Conservation (phyloP, 176 grass and related monocot species). For the Otatea glauca region DNA sequence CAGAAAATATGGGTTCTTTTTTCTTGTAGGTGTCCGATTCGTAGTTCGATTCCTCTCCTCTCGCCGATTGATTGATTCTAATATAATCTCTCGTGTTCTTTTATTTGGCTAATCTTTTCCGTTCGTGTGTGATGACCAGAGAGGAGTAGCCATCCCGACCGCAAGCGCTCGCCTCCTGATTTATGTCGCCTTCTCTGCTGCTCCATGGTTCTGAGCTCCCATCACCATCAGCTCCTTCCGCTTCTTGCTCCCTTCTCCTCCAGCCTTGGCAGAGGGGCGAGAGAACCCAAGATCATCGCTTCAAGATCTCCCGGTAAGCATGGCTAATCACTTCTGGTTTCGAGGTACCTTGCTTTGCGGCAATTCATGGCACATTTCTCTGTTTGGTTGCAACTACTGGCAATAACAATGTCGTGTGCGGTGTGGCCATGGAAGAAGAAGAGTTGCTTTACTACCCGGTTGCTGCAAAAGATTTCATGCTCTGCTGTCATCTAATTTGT, state of each 20-base stretch:
- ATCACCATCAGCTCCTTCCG: constrained; percentile 19
- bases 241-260: constrained; percentile 42
- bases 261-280: constrained; percentile 44
- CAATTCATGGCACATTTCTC: neutral
- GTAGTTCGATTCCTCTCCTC: neutral
- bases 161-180: constrained; percentile 27
- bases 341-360: neutral
- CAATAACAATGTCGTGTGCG: neutral
- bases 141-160: neutral
- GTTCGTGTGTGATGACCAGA: constrained; percentile 5
- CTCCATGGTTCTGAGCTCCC: constrained; percentile 66
- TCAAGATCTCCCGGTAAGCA: constrained; percentile 54
- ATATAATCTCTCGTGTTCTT: constrained; percentile 1
- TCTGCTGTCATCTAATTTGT: neutral
- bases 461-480: neutral
- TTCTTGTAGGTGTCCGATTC: neutral
- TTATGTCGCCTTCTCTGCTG: constrained; percentile 57
- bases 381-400: neutral
- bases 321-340: neutral
- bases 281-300: constrained; percentile 17
- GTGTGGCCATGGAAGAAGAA: neutral
- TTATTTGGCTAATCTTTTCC: neutral
- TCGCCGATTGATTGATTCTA: neutral
- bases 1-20: neutral
- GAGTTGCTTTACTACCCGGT: neutral